These are phyloP conservation scores for Stenogyne calaminthoides DNA, from an alignment of 305 asterid species.

Conservation along the genomic window DNA sequence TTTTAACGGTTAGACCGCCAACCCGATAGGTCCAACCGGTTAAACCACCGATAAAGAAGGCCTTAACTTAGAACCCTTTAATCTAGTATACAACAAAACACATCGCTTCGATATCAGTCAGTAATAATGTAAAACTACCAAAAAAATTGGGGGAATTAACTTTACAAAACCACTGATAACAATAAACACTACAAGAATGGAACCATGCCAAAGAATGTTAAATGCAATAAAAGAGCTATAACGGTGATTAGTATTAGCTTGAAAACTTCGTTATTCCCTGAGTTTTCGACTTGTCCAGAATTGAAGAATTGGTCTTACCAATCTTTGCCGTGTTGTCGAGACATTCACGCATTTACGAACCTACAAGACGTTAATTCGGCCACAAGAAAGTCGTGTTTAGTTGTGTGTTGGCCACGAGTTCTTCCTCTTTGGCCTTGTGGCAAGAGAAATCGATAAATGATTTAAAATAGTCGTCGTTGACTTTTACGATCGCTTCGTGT, in stretches of 20 bases:
- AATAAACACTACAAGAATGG: conserved; percentile 34
- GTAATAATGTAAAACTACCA: conserved; percentile 6
- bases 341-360: conserved; percentile 51
- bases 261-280: conserved; percentile 1
- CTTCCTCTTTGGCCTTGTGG: no score
- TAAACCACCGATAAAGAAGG: background rate
- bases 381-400: no score
- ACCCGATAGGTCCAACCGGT: no score
- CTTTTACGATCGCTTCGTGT: no score
- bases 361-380: conserved; percentile 32
- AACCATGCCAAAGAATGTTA: conserved; percentile 30
- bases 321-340: conserved; percentile 43
- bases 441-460: no score
- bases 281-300: conserved; percentile 40
- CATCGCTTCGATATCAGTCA: conserved; percentile 2
- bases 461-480: no score
- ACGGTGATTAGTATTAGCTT: conserved; percentile 30
- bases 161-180: conserved; percentile 5
- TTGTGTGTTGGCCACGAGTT: no score
- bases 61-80: conserved; percentile 18
- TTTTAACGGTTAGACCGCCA: no score
- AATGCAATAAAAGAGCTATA: conserved; percentile 35
- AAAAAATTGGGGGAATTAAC: background rate
- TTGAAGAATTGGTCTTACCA: conserved; percentile 45
- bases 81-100: conserved; percentile 23